Percentiles rank a stretch among this genome's conserved stretches.
Conservation (phyloP, 768 basidiomycete species). For the Xerocomellus intermedius region DNA sequence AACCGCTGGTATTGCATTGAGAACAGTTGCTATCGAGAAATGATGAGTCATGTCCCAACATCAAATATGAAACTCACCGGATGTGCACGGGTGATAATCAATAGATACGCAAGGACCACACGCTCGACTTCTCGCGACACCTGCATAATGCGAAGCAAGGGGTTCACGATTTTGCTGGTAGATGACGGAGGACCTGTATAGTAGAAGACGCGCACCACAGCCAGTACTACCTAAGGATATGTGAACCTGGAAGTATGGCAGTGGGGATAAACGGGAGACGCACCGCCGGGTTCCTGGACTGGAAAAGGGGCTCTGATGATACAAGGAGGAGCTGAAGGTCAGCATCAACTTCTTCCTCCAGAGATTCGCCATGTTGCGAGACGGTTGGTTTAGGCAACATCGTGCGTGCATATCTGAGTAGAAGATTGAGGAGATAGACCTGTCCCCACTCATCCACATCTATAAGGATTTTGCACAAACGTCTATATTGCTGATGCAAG, state of each 20-base stretch:
- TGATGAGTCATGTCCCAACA: not conserved
- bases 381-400: slow-evolving; percentile 71
- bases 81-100: slow-evolving; percentile 57
- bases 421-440: slow-evolving; percentile 70
- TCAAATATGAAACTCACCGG: slow-evolving; percentile 51
- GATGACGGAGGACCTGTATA: slow-evolving; percentile 64
- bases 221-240: slow-evolving; percentile 67
- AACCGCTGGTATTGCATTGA: slow-evolving; percentile 62
- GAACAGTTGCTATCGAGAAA: slow-evolving; percentile 44
- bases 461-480: slow-evolving; percentile 77
- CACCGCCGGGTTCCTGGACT: slow-evolving; percentile 86
- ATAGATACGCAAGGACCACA: slow-evolving; percentile 69
- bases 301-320: slow-evolving; percentile 73
- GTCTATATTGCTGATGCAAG: slow-evolving; percentile 84
- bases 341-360: slow-evolving; percentile 66
- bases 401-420: slow-evolving; percentile 77
- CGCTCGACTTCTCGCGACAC: slow-evolving; percentile 71
- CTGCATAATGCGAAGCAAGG: slow-evolving; percentile 72
- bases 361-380: slow-evolving; percentile 28
- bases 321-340: slow-evolving; percentile 76
- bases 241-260: not conserved
- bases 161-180: slow-evolving; percentile 57
- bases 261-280: slow-evolving; percentile 22
- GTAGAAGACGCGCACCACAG: slow-evolving; percentile 70
- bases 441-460: slow-evolving; percentile 99